Conservation (phyloP, 352 stramenopile genomes). For the Phytophthora vignae region DNA sequence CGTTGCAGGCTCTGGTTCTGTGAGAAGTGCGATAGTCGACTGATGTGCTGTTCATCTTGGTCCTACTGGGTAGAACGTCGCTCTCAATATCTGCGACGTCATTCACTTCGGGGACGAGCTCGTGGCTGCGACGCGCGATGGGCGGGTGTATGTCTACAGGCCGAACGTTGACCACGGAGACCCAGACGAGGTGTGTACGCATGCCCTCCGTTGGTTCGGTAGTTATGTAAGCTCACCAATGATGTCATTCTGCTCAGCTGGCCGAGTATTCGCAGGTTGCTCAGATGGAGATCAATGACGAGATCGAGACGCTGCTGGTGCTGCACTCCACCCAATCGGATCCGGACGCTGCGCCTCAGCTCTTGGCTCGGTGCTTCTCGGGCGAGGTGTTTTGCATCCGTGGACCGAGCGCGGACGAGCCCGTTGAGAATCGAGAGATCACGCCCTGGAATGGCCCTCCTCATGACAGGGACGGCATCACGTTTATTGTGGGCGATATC, state of each 20-base stretch:
- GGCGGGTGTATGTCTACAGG: slow-evolving; percentile 63
- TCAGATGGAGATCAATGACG: slow-evolving; percentile 60
- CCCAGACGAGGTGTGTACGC: slow-evolving; percentile 20
- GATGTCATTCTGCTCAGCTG: slow-evolving; percentile 33
- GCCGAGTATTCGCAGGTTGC: slow-evolving; percentile 59
- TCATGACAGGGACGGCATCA: slow-evolving; percentile 39
- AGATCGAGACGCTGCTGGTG: slow-evolving; percentile 66
- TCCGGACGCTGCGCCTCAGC: slow-evolving; percentile 25
- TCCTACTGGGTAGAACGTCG: slow-evolving; percentile 47
- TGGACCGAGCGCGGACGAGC: neutral
- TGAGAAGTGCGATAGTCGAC: neutral
- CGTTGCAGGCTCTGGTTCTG: neutral
- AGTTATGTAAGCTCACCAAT: neutral
- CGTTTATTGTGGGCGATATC: slow-evolving; percentile 60
- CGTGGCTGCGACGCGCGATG: slow-evolving; percentile 71
- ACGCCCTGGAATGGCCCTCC: slow-evolving; percentile 43
- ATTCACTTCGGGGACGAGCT: slow-evolving; percentile 60
- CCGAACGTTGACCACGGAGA: slow-evolving; percentile 27
- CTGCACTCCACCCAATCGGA: slow-evolving; percentile 27
- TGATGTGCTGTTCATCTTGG: neutral
- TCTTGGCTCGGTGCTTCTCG: slow-evolving; percentile 61
- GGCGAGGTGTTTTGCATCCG: slow-evolving; percentile 59
- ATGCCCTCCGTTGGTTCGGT: no score
- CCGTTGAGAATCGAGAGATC: slow-evolving; percentile 28
- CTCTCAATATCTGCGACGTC: slow-evolving; percentile 75